These are phyloP conservation scores for Ambrosiella xylebori DNA, from an alignment of 2,329 filamentous ascomycete genomes.

Conservation along the genomic window DNA sequence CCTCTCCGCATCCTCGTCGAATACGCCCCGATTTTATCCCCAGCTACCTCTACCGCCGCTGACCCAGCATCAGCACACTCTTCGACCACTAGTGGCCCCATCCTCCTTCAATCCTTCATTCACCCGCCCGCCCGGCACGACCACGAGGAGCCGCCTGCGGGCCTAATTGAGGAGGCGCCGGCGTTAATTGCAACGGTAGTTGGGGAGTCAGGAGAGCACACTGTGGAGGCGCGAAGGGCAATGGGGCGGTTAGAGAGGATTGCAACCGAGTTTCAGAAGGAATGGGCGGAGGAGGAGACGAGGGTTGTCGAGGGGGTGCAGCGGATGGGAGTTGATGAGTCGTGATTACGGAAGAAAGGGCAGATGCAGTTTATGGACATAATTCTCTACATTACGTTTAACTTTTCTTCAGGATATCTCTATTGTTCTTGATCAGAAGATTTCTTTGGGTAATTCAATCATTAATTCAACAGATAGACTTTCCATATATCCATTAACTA, in stretches of 20 bases:
- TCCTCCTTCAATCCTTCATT: conserved; percentile 12
- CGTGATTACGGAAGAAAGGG: not conserved
- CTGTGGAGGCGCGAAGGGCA: conserved; percentile 35
- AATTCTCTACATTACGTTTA: not conserved
- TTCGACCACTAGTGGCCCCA: not conserved
- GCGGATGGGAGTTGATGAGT: not conserved
- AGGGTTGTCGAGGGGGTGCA: not conserved
- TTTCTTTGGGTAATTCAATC: too few species aligned
- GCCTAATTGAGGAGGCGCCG: conserved; percentile 22
- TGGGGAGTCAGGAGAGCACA: conserved; percentile 27
- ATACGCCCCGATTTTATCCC: conserved; percentile 8
- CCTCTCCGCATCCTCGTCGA: conserved; percentile 43
- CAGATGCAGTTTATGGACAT: not conserved
- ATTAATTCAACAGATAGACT: too few species aligned
- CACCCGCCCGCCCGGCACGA: conserved; percentile 6
- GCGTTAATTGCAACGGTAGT: conserved; percentile 38
- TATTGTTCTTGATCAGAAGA: too few species aligned
- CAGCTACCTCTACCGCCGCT: not conserved
- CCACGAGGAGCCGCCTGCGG: conserved; percentile 18
- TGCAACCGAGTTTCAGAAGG: conserved; percentile 35
- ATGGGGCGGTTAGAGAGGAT: conserved; percentile 36
- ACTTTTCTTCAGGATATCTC: too few species aligned
- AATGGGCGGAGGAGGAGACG: conserved; percentile 27
- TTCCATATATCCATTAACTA: too few species aligned
- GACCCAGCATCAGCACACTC: not conserved